phyloP scores from a whole-genome alignment of 352 stramenopile species.

The Globisporangium cederbergense region DNA sequence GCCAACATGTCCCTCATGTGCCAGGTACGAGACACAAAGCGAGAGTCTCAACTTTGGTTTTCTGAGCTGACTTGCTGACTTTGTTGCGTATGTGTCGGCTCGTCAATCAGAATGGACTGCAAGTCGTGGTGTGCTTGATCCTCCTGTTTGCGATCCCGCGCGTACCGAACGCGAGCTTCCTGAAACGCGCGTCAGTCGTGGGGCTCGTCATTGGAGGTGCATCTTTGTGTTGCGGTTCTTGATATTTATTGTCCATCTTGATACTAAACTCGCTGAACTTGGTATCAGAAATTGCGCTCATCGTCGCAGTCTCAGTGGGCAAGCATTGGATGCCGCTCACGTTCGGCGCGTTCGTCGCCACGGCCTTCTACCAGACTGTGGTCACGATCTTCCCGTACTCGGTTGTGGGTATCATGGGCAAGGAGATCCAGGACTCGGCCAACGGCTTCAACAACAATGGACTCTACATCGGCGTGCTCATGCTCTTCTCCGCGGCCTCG shows the following conservation, averaged over 20 bases:
- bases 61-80: neutral
- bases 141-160: slow-evolving; percentile 54
- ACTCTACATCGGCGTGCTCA: slow-evolving; percentile 70
- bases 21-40: slow-evolving; percentile 22
- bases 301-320: slow-evolving; percentile 49
- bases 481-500: slow-evolving; percentile 57
- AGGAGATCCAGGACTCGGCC: slow-evolving; percentile 61
- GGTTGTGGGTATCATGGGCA: slow-evolving; percentile 78
- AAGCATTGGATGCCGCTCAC: slow-evolving; percentile 40
- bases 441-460: slow-evolving; percentile 80
- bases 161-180: slow-evolving; percentile 39
- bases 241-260: neutral
- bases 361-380: slow-evolving; percentile 60
- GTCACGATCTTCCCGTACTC: slow-evolving; percentile 73
- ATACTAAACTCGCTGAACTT: neutral
- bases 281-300: slow-evolving; percentile 39
- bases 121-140: slow-evolving; percentile 48
- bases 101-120: slow-evolving; percentile 46
- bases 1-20: slow-evolving; percentile 58
- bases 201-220: slow-evolving; percentile 50
- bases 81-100: neutral
- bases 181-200: slow-evolving; percentile 46
- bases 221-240: slow-evolving; percentile 5
- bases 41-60: no score
- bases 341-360: slow-evolving; percentile 51